Evolutionary conservation across 805 yeast species (phyloP).

Genomic region (Cyberlindnera samutprakarnensis): DNA sequence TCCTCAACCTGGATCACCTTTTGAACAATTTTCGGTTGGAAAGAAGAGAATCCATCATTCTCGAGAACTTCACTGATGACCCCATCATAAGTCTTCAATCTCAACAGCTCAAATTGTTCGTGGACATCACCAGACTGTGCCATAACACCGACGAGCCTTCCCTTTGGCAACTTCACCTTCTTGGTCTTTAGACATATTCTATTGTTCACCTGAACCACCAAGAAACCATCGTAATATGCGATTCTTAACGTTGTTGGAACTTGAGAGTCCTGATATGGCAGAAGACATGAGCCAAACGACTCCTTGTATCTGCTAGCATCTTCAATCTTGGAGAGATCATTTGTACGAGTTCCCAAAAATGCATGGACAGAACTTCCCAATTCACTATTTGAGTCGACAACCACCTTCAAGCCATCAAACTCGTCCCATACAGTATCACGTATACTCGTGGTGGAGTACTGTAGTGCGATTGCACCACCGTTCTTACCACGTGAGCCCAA

Average conservation of each 20-base stretch:
- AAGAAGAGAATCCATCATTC: slow-evolving; percentile 43
- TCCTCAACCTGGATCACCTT: slow-evolving; percentile 31
- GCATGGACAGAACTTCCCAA: slow-evolving; percentile 48
- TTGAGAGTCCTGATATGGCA: slow-evolving; percentile 56
- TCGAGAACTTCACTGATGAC: slow-evolving; percentile 49
- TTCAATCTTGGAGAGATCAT: slow-evolving; percentile 20
- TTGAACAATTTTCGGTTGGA: slow-evolving; percentile 38
- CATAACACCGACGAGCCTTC: slow-evolving; percentile 39
- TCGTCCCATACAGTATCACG: slow-evolving; percentile 43
- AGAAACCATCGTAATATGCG: slow-evolving; percentile 43
- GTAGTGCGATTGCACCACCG: slow-evolving; percentile 48
- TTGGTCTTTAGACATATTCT: slow-evolving; percentile 62
- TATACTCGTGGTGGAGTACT: slow-evolving; percentile 16
- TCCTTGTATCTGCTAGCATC: slow-evolving; percentile 21
- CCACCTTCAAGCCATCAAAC: slow-evolving; percentile 59
- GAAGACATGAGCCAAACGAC: slow-evolving; percentile 48
- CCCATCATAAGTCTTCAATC: slow-evolving; percentile 46
- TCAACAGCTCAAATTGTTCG: slow-evolving; percentile 61
- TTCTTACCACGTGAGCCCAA: slow-evolving; percentile 42
- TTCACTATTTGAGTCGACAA: slow-evolving; percentile 43
- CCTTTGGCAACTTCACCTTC: slow-evolving; percentile 37
- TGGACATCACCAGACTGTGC: slow-evolving; percentile 37
- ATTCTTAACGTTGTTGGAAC: slow-evolving; percentile 67
- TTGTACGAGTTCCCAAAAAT: slow-evolving; percentile 52
- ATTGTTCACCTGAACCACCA: slow-evolving; percentile 68